Base-by-base conservation (phyloP, 2,329 filamentous ascomycete species). In the Microthyrium microscopicum region DNA sequence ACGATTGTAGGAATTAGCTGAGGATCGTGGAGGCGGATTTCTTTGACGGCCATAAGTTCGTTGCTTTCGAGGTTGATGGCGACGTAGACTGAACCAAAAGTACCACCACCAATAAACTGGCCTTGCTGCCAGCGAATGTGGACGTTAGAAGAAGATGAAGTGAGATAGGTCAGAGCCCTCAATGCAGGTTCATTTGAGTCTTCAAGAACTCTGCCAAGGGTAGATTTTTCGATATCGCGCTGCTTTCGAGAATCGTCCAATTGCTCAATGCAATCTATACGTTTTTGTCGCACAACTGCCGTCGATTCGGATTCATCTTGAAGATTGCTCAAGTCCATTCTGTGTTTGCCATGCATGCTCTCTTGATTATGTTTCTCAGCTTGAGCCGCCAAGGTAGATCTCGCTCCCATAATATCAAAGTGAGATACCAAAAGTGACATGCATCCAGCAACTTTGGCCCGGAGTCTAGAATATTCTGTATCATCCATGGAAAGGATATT, bases 341-440 rank as follows among this genome's bases (percentile, higher is more conserved):
- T 70, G 47, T 79, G 73, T 47, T 84, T 78, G 19, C 77, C 76
- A 34, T 78, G 70, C 38, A 84, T 62, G 19, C 81, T 77, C 46
- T 94, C 87, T 42, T 85, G 68, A 27, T 81, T 71, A 50, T 92
- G 82, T 52, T 83, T 85, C 57, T 98, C 89, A 2, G 84, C 83
- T 56, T 94, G 84, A 4, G 89, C 89, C 8, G 89, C 89, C 41
- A 94, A 67, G 26, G 77, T 94, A 5, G 85, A 93, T 47, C 87
- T 74, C 18, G 89, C 89, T 17, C 89, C 89, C 79, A 98, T 93
- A 55, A 98, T 95, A 54, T 98, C 89, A 47, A 98, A 98, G 55
- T 98, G 89, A 7, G 85, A 94, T 44, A 98, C 95, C 31, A 98
- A 65, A 17, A 98, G 68, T 15, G 83, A 85, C 89, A 98, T 98